Base-by-base conservation (phyloP, 805 yeast genomes). In the Ogataea ganodermae region DNA sequence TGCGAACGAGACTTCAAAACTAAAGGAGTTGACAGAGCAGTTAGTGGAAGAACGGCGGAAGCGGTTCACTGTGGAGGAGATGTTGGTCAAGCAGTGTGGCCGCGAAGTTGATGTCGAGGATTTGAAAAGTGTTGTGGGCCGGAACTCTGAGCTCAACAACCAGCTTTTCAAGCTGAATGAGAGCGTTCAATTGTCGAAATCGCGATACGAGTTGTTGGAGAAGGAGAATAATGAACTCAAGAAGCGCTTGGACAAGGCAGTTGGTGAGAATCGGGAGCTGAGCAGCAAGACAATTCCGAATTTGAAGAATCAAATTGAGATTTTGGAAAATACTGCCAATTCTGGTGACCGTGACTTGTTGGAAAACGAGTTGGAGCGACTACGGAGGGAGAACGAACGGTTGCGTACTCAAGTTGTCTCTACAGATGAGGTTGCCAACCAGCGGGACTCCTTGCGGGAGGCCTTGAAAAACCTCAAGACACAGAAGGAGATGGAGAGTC, bases 51-150 rank as follows among this genome's bases (percentile, higher is more conserved):
- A 87, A 61, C 71, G 92, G 51, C 70, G 79, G 53, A 75, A 80
- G 46, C 67, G 95, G 44, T 81, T 77, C 53, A 78, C 84, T 23
- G 83, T 89, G 23, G 94, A 86, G 57, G 91, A 85, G 52, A 83
- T 84, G 54, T 78, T 83, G 0, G 59, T 85, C 27, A 63, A 81
- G 30, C 61, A 62, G 38, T 50, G 52, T n/a, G 46, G 50, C 70
- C 76, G 53, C 80, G 81, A 9, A 66, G 69, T 42, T 62, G 71
- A 23, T 83, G 30, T 35, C 7, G 87, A 23, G 73, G 80, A 42
- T 68, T 81, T 14, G 43, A 68, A 82, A 24, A 81, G 82, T 44
- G 60, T 84, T 50, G 74, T 78, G 28, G 78, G 79, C 55, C 81
- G 80, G 48, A 79, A 81, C 50, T 74, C 81, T 4, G 78, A 75